A percentile compares a stretch with the other conserved stretches of the same genome.
Evolutionary conservation across 257 asterid genomes (phyloP).

Genomic region (Nicotiana tabacum): DNA sequence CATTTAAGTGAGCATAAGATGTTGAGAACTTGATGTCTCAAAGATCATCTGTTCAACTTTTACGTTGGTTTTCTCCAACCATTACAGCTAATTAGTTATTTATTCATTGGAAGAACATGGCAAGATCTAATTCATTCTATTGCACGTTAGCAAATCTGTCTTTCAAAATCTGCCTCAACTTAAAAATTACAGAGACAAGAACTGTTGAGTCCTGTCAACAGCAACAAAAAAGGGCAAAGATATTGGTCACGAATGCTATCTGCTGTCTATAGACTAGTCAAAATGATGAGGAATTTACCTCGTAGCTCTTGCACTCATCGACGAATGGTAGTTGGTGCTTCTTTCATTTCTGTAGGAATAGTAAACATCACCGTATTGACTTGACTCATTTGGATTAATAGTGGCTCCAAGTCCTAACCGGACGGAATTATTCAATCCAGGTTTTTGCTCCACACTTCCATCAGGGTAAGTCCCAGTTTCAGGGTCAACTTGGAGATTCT

Average conservation of each 20-base stretch:
- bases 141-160: neutral
- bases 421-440: constrained; percentile 54
- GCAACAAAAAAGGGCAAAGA: neutral
- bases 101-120: neutral
- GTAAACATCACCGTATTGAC: constrained; percentile 89
- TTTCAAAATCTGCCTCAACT: neutral
- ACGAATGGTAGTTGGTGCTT: constrained; percentile 70
- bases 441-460: constrained; percentile 52
- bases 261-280: neutral
- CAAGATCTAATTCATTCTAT: neutral
- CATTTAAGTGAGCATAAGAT: neutral
- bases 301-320: constrained; percentile 71
- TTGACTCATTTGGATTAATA: constrained; percentile 61
- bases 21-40: neutral
- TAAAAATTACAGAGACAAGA: neutral
- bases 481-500: constrained; percentile 32
- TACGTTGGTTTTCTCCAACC: neutral
- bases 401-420: constrained; percentile 81
- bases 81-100: neutral
- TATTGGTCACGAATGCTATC: neutral
- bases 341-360: constrained; percentile 81
- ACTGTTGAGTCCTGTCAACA: neutral
- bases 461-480: constrained; percentile 25
- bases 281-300: neutral
- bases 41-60: neutral